Base-by-base conservation (phyloP, 805 yeast species). In the Saturnispora sanitii region DNA sequence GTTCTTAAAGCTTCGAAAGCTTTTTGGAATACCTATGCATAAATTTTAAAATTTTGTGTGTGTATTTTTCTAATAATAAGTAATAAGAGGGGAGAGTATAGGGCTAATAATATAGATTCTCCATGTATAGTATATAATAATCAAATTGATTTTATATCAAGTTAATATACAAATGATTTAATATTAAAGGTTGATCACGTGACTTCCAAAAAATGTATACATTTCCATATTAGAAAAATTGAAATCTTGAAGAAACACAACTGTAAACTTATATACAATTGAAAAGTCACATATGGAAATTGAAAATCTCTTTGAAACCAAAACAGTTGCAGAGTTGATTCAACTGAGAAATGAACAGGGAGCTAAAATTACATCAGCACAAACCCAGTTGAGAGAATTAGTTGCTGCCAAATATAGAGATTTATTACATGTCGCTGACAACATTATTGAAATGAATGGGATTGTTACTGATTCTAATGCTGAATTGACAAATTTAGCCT, bases 361-460 rank as follows among this genome's bases (percentile, higher is more conserved):
- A 3, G 43, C 40, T 13, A 58, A 56, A 34, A 52, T 56, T 2
- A 37, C 37, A 25, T 22, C 19, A 4, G 56, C 54, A 34, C 50
- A 49, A 33, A 38, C 44, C 13, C 57, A 58, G 34, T 50, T 62
- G 29, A 47, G 63, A 21, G 34, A 49, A 9, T 40, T 61, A 23
- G 66, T 62, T 25, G 64, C 64, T 11, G 45, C 39, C 33, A 62
- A 61, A 40, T 62, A 62, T 37, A 46, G 66, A 37, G 66, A 62
- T 38, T 49, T 62, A 31, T 40, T 62, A 12, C 51, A 55, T 23
- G 66, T 59, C 17, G 66, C 66, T 1, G 66, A 62, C 48, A 58
- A 62, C 43, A 60, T 62, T 4, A 57, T 61, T 20, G 46, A 48
- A 4, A 60, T 62, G 65, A 55, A 60, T 41, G 49, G 51, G 4